Evolutionary conservation across 148 eudicot genomes (phyloP), one percentile per base, ranked within the genome.

Genomic region (Rhododendron ferrugineum): DNA sequence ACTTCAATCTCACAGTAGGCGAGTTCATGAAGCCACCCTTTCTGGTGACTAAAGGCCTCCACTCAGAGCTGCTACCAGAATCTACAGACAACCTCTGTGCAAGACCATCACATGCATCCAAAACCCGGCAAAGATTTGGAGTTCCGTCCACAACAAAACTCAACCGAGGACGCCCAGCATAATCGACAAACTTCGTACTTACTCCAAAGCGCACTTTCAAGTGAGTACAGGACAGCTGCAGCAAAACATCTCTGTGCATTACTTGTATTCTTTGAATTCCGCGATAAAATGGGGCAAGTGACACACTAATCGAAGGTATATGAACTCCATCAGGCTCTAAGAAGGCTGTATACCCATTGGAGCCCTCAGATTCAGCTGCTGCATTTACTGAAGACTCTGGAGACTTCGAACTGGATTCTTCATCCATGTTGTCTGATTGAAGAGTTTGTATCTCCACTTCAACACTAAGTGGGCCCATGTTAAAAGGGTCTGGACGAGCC

Each of bases 101-200:
- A 77, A 90, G 93, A 86, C 54, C 83, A 87, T 96, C 98, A 91
- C 93, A 92, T 26, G 86, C 89, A 22, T 96, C 98, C 50, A 96
- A 85, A 89, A 95, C 88, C 62, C 85, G 84, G 84, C 98, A 97
- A 64, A 97, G 56, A 37, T 83, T 88, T 20, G 95, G 92, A 77
- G 96, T 89, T 80, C 94, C 94, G 89, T 93, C 91, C 56, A 93
- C 93, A 83, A 97, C 99, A 82, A 95, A 90, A 87, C 90, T 97
- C 88, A 97, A 88, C 83, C 93, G 89, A 62, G 98, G 98, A 32
- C 95, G 91, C 30, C 98, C 98, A 85, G 93, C 94, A 82, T 88
- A 87, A 88, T 95, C 96, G 16, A 90, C 83, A 88, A 88, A 97
- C 84, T 89, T 95, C 30, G 90, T 87, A 86, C 92, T 94, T 49